Evolutionary conservation across 2,329 filamentous ascomycete species (phyloP).

Genomic region (Ascochyta clinopodiicola): DNA sequence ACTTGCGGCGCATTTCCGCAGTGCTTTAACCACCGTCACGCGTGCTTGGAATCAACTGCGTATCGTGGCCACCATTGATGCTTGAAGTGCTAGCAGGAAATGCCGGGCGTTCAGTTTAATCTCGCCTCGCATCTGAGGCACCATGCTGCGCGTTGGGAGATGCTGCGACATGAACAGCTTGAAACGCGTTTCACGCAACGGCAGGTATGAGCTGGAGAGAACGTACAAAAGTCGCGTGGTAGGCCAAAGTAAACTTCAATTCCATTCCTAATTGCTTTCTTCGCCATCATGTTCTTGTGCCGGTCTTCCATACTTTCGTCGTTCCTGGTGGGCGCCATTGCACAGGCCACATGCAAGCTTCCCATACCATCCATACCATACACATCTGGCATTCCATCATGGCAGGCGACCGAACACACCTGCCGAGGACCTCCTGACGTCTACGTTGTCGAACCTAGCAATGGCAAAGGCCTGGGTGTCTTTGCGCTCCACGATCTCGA

Average conservation of each 20-base stretch:
- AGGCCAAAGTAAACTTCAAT: not conserved
- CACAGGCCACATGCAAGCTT: constrained; percentile 19
- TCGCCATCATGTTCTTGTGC: not conserved
- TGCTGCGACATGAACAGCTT: constrained; percentile 17
- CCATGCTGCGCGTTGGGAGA: not conserved
- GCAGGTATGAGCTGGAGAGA: not conserved
- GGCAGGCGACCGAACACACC: constrained; percentile 22
- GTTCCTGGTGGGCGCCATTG: not conserved
- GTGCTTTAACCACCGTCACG: not conserved
- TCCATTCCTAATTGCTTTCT: not conserved
- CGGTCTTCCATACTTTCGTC: not conserved
- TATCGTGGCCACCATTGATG: not conserved
- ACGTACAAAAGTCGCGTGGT: constrained; percentile 3
- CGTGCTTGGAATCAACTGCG: no score
- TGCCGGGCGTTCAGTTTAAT: not conserved
- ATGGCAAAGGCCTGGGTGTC: constrained; percentile 53
- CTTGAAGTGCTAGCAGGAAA: not conserved
- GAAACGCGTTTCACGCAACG: constrained; percentile 18
- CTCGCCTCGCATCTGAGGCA: constrained; percentile 4
- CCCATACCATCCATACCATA: constrained; percentile 13
- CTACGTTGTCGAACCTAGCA: constrained; percentile 40
- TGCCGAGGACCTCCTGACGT: constrained; percentile 35
- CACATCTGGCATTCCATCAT: constrained; percentile 17
- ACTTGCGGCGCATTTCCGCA: constrained; percentile 6
- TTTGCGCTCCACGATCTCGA: constrained; percentile 49